Percentiles rank a stretch among this genome's conserved stretches.
Conservation (phyloP, 306 rosid genomes). For the Inga oerstediana region DNA sequence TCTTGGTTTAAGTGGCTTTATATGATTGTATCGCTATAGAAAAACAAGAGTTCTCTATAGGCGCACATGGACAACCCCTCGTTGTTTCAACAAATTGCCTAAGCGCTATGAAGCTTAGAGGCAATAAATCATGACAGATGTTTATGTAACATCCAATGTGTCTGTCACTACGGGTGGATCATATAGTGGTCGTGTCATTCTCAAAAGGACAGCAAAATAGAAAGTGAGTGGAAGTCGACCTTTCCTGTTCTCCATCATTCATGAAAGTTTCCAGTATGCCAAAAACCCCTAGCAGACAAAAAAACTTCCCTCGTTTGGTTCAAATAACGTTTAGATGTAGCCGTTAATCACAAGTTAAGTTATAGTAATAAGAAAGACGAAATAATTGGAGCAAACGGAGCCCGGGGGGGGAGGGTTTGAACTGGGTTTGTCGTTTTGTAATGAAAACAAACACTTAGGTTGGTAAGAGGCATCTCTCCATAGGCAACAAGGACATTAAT, state of each 20-base stretch:
- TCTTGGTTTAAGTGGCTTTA: background rate
- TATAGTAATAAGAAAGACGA: background rate
- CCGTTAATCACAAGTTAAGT: background rate
- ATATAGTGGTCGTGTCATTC: constrained; percentile 17
- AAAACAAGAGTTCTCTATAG: constrained; percentile 14
- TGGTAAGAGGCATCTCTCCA: background rate
- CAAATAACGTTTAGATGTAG: background rate
- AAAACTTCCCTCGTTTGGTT: constrained; percentile 25
- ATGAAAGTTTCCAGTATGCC: constrained; percentile 18
- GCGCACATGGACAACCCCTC: constrained; percentile 38
- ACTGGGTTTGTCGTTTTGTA: background rate
- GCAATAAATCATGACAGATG: constrained; percentile 30
- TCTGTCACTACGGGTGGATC: constrained; percentile 17
- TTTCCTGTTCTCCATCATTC: background rate
- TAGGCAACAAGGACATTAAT: constrained; percentile 8
- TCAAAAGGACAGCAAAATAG: constrained; percentile 33
- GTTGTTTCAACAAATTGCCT: constrained; percentile 11
- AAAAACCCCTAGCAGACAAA: constrained; percentile 19
- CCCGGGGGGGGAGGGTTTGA: background rate
- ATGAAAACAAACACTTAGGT: background rate
- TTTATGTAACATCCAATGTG: constrained; percentile 24
- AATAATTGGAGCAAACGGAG: background rate
- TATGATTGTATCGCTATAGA: constrained; percentile 9
- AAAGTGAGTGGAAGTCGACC: constrained; percentile 6
- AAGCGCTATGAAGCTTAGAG: constrained; percentile 1